These are phyloP conservation scores for Zea luxurians DNA, from an alignment of 176 grass and related monocot species.

Conservation along the genomic window DNA sequence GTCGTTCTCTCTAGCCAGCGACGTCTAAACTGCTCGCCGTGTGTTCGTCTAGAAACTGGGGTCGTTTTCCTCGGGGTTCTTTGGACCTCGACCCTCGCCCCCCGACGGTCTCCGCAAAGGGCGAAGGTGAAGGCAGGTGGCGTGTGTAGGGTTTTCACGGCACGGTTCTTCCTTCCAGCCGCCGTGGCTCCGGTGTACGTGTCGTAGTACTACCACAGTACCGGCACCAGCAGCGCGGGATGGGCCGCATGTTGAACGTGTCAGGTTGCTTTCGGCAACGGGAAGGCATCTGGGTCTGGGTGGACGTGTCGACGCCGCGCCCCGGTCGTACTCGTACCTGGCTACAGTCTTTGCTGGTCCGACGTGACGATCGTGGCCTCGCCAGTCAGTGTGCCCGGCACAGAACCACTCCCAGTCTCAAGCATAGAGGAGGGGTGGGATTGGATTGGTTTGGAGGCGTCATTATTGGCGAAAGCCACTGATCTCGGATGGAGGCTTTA, in stretches of 20 bases:
- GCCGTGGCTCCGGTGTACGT: neutral
- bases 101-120: neutral
- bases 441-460: neutral
- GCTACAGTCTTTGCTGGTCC: slow-evolving; percentile 34
- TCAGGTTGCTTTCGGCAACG: slow-evolving; percentile 24
- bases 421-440: neutral
- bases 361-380: slow-evolving; percentile 15
- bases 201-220: no score
- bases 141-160: neutral
- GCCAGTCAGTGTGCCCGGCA: slow-evolving; percentile 11
- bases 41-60: neutral
- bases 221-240: neutral
- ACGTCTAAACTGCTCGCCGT: neutral
- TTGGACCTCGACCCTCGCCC: neutral
- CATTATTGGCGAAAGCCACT: neutral
- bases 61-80: slow-evolving; percentile 12
- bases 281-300: neutral
- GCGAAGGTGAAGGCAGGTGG: neutral
- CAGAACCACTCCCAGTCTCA: slow-evolving; percentile 1
- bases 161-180: neutral
- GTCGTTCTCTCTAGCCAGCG: neutral
- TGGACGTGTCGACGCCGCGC: slow-evolving; percentile 33
- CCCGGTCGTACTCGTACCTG: slow-evolving; percentile 7
- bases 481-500: neutral
- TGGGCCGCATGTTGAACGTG: slow-evolving; percentile 14